A percentile compares a stretch with the other conserved stretches of the same genome.
Evolutionary conservation across 345 rosid species (phyloP).

Genomic region (Nephelium lappaceum): DNA sequence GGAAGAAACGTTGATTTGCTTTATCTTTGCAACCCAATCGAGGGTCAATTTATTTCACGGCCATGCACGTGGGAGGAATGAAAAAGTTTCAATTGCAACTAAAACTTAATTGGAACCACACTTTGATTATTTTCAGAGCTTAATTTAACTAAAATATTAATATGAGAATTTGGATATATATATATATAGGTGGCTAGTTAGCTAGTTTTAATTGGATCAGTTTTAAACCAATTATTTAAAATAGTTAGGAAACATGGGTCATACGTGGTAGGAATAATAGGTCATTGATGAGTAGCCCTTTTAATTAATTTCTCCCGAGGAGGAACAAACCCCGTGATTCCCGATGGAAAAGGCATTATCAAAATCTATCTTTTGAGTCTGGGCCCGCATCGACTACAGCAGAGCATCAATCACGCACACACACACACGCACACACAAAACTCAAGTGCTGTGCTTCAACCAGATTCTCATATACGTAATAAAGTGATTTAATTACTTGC

Average conservation of each 20-base stretch:
- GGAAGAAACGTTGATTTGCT: not conserved
- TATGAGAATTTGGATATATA: not conserved
- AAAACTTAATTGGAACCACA: not conserved
- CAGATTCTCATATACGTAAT: not conserved
- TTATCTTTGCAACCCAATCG: not conserved
- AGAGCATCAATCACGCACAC: slow-evolving; percentile 33
- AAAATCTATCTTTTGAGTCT: slow-evolving; percentile 28
- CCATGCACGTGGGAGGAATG: slow-evolving; percentile 43
- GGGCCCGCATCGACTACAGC: slow-evolving; percentile 29
- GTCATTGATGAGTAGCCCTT: not conserved
- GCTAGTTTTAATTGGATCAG: too few relatives aligned
- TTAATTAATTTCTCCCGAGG: not conserved
- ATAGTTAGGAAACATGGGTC: not conserved
- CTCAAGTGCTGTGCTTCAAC: slow-evolving; percentile 7
- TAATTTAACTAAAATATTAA: not conserved
- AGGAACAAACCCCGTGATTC: slow-evolving; percentile 45
- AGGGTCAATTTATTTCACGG: slow-evolving; percentile 14
- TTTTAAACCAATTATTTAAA: not conserved
- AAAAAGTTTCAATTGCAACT: slow-evolving; percentile 27
- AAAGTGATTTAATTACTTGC: not conserved
- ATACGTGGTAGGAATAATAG: not conserved
- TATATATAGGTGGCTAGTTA: not conserved
- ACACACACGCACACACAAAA: slow-evolving; percentile 20
- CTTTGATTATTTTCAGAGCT: not conserved
- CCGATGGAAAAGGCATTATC: slow-evolving; percentile 28